A percentile compares a stretch with the other conserved stretches of the same genome.
These are phyloP conservation scores for Pontederia paniculata DNA, from an alignment of 176 grass and related monocot species.

Conservation along the genomic window DNA sequence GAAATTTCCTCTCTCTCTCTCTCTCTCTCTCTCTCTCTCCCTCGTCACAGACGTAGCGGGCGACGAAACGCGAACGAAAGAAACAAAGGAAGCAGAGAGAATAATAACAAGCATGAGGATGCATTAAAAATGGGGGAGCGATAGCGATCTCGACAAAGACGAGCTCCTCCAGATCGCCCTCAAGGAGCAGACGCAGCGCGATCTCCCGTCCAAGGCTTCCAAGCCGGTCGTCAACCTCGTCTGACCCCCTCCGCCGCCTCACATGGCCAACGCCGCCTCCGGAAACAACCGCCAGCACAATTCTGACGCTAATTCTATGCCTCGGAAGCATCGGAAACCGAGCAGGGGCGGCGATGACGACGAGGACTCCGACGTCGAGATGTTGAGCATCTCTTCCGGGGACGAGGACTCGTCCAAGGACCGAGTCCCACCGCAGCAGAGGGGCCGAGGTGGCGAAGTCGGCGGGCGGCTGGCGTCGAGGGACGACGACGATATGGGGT, in stretches of 20 bases:
- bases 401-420: conserved; percentile 71
- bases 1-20: too few species aligned
- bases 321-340: conserved; percentile 29
- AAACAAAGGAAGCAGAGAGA: too few species aligned
- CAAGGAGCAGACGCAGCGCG: conserved; percentile 79
- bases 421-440: conserved; percentile 34
- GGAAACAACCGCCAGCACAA: conserved; percentile 12
- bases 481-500: conserved; percentile 57
- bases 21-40: too few species aligned
- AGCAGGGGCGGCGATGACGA: conserved; percentile 54
- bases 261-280: neutral
- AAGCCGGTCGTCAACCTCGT: conserved; percentile 96
- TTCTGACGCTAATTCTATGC: conserved; percentile 12
- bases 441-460: conserved; percentile 31
- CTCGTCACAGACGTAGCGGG: too few species aligned
- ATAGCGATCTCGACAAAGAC: conserved; percentile 90
- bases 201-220: conserved; percentile 43
- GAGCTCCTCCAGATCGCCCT: conserved; percentile 96
- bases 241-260: conserved; percentile 35
- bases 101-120: too few species aligned
- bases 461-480: conserved; percentile 30
- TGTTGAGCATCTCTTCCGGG: conserved; percentile 92
- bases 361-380: conserved; percentile 87
- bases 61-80: neutral
- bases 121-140: conserved; percentile 45